These are phyloP conservation scores for Cucumis sativus DNA, from an alignment of 306 rosid species.

Conservation along the genomic window DNA sequence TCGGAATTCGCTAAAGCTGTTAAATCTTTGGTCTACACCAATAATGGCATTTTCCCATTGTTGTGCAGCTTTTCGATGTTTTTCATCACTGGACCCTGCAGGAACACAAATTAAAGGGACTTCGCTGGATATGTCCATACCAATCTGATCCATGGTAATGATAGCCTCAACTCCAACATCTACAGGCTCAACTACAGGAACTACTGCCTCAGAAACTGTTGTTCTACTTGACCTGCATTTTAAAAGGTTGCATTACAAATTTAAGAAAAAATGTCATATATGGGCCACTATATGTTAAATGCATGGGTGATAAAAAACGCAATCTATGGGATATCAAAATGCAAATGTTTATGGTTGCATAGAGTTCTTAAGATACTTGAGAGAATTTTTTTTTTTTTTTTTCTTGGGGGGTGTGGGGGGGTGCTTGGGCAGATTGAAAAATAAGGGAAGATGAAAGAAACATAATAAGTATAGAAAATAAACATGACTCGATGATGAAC, in stretches of 20 bases:
- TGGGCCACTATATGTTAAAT: background rate
- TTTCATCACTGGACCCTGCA: constrained; percentile 33
- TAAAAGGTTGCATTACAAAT: constrained; percentile 13
- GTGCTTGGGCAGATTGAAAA: background rate
- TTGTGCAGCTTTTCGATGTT: constrained; percentile 65
- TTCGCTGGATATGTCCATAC: constrained; percentile 28
- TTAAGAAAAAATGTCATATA: background rate
- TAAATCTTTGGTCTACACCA: constrained; percentile 91
- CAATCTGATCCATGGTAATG: constrained; percentile 24
- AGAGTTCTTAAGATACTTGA: background rate
- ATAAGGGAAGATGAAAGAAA: background rate
- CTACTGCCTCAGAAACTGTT: constrained; percentile 70
- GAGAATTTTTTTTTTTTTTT: too few species aligned
- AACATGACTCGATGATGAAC: constrained; percentile 18
- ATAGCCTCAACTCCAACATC: constrained; percentile 25
- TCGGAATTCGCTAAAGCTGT: constrained; percentile 77
- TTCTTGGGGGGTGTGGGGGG: too few species aligned
- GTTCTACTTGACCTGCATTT: constrained; percentile 82
- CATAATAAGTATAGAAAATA: constrained; percentile 5
- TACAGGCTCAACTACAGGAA: constrained; percentile 42
- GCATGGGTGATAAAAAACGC: background rate
- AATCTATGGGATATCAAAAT: background rate
- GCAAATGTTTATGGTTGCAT: background rate
- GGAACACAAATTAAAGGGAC: constrained; percentile 24
- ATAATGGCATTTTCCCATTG: constrained; percentile 96